phyloP scores from a whole-genome alignment of 2,329 filamentous ascomycete genomes.

The Chrysoporthe puriensis region DNA sequence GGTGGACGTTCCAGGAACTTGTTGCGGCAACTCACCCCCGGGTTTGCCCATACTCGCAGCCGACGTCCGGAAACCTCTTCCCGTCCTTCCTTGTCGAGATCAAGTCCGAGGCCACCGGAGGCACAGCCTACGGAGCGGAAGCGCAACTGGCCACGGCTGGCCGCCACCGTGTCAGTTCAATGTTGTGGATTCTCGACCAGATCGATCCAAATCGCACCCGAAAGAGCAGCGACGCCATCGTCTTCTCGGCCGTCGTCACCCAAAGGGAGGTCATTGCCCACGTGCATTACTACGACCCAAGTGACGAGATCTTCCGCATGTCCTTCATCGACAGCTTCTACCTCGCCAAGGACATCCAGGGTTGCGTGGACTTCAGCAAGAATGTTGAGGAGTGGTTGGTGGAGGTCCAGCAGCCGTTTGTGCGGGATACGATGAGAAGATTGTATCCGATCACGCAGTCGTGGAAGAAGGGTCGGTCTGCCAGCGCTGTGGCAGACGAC shows the following conservation, averaged over 20 bases:
- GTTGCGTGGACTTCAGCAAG: not conserved
- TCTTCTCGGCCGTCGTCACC: slow-evolving; percentile 2
- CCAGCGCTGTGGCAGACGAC: not conserved
- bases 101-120: slow-evolving; percentile 6
- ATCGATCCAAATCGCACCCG: not conserved
- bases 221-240: not conserved
- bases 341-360: not conserved
- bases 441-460: slow-evolving; percentile 1
- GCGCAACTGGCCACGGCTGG: slow-evolving; percentile 3
- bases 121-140: slow-evolving; percentile 1
- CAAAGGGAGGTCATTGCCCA: slow-evolving; percentile 2
- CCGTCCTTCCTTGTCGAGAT: slow-evolving; percentile 3
- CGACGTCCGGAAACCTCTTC: not conserved
- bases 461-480: slow-evolving; percentile 3
- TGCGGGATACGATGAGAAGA: not conserved
- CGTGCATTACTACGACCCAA: slow-evolving; percentile 9
- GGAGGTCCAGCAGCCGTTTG: not conserved
- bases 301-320: not conserved
- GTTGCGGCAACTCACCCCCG: not conserved
- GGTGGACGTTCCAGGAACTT: not conserved
- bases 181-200: slow-evolving; percentile 1
- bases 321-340: slow-evolving; percentile 5
- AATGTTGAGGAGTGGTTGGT: not conserved
- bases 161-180: not conserved
- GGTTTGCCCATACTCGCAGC: slow-evolving; percentile 1